Base-by-base conservation (phyloP, 2,329 filamentous ascomycete genomes). In the Aspergillus floridensis region DNA sequence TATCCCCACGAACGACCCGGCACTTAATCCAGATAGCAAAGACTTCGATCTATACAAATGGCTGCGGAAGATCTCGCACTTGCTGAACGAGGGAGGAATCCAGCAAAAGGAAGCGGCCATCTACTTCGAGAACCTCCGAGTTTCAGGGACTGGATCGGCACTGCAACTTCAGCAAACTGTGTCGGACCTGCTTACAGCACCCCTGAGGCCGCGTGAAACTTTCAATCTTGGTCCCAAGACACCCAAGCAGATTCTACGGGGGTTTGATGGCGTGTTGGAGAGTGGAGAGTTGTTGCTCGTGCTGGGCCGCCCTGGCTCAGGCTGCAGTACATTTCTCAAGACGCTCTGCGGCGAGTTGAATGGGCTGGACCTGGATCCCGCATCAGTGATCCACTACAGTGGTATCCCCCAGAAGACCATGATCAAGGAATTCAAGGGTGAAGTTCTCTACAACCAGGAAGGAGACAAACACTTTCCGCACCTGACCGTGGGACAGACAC, bases 391-490 rank as follows among this genome's bases (percentile, higher is more conserved):
- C 14, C 35, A 47, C 14, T 47, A 54, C 16, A 31, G 35, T 19
- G 52, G 52, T 24, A 46, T 46, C 6, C 10, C 38, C 5, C 38
- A 46, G 6, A 38, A 54, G 7, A 26, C 24, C 12, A 32, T 31
- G 31, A 22, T 4, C 2, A 47, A 47, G 14, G 19, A 29, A 14
- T 44, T 46, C 38, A n/a, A 53, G 35, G 24, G 32, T 19, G 38
- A 8, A 19, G 31, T 10, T 8, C 22, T 54, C 14, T 54, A 54
- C 26, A 54, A 47, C 21, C 19, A 5, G 21, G 91, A 67, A 90
- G 66, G 64, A 59, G 90, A 93, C 73, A 86, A 90, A 50, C 78
- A 93, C 68, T 88, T 95, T 88, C 32, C 73, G 92, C 59, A 71
- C 24, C 48, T 71, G 31, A 72, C 85, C 0, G 89, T 93, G 41